Percentiles rank a stretch among this genome's conserved stretches.
Evolutionary conservation across 2,329 filamentous ascomycete genomes (phyloP).

Genomic region (Colletotrichum tanaceti): DNA sequence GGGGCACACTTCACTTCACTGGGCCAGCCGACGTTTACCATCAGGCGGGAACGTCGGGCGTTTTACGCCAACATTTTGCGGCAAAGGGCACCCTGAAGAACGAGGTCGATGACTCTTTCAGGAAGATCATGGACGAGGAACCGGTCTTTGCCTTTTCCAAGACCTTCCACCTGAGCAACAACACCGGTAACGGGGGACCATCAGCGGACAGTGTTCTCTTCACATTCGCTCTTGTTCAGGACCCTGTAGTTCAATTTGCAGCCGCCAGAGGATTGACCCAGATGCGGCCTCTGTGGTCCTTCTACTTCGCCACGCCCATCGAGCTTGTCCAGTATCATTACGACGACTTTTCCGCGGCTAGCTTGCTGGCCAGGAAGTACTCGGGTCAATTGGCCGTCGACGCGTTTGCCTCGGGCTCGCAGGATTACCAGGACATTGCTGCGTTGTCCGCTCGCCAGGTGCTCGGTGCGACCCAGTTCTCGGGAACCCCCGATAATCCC

Average conservation of each 20-base stretch:
- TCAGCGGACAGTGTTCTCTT: slow-evolving; percentile 72
- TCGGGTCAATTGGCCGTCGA: slow-evolving; percentile 76
- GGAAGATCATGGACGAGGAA: slow-evolving; percentile 79
- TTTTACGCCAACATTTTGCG: slow-evolving; percentile 77
- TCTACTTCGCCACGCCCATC: slow-evolving; percentile 73
- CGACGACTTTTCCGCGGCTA: slow-evolving; percentile 74
- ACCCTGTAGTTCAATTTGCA: slow-evolving; percentile 83
- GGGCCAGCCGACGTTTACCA: slow-evolving; percentile 75
- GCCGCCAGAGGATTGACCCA: slow-evolving; percentile 78
- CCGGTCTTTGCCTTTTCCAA: slow-evolving; percentile 85
- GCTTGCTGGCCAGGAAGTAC: slow-evolving; percentile 75
- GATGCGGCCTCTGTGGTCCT: slow-evolving; percentile 84
- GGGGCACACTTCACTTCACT: slow-evolving; percentile 84
- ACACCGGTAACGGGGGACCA: slow-evolving; percentile 26
- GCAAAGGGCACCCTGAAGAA: slow-evolving; percentile 74
- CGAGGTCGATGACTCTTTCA: slow-evolving; percentile 72
- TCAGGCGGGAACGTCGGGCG: slow-evolving; percentile 75
- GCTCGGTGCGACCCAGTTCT: slow-evolving; percentile 81
- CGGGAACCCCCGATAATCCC: slow-evolving; percentile 76
- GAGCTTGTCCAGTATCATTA: slow-evolving; percentile 82
- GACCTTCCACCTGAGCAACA: slow-evolving; percentile 63
- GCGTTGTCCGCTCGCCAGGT: slow-evolving; percentile 83
- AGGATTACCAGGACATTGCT: slow-evolving; percentile 81
- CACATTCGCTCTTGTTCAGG: slow-evolving; percentile 80
- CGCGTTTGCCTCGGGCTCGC: slow-evolving; percentile 78